These are phyloP conservation scores for Ceratobasidium sp. DNA, from an alignment of 1,284 basidiomycete genomes.

Conservation along the genomic window DNA sequence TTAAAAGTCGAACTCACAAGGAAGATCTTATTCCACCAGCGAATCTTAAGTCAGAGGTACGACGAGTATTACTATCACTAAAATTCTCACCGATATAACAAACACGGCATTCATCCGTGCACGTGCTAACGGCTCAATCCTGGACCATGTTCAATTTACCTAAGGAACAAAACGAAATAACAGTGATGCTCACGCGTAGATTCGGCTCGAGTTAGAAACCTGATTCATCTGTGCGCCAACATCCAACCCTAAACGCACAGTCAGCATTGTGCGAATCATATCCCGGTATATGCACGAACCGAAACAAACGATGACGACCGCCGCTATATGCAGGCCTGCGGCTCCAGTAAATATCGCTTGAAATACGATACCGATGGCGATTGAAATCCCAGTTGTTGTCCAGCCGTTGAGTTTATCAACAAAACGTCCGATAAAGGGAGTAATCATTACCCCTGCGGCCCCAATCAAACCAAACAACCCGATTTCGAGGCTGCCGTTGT, in stretches of 20 bases:
- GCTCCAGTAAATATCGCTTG: slow-evolving; percentile 65
- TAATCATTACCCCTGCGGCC: slow-evolving; percentile 70
- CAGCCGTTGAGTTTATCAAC: slow-evolving; percentile 74
- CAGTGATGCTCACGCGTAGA: slow-evolving; percentile 53
- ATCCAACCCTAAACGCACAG: slow-evolving; percentile 55
- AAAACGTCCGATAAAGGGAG: slow-evolving; percentile 68
- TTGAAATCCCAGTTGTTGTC: slow-evolving; percentile 68
- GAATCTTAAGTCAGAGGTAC: too few species aligned
- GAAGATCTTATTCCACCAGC: too few species aligned
- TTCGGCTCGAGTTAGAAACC: slow-evolving; percentile 54
- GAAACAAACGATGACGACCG: slow-evolving; percentile 62
- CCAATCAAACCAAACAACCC: slow-evolving; percentile 79
- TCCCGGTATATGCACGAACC: slow-evolving; percentile 45
- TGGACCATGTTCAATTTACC: too few species aligned
- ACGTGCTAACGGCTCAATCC: slow-evolving; percentile 65
- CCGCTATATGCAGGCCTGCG: slow-evolving; percentile 67
- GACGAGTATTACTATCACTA: too few species aligned
- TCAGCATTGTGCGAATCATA: too few species aligned
- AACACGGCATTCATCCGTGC: slow-evolving; percentile 73
- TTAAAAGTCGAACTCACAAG: slow-evolving; percentile 46
- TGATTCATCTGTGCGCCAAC: slow-evolving; percentile 58
- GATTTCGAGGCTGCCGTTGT: slow-evolving; percentile 59
- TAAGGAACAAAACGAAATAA: too few species aligned
- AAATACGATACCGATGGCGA: slow-evolving; percentile 58
- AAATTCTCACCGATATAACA: slow-evolving; percentile 66